phyloP scores from a whole-genome alignment of 805 yeast species.

The Ogataea kodamae region DNA sequence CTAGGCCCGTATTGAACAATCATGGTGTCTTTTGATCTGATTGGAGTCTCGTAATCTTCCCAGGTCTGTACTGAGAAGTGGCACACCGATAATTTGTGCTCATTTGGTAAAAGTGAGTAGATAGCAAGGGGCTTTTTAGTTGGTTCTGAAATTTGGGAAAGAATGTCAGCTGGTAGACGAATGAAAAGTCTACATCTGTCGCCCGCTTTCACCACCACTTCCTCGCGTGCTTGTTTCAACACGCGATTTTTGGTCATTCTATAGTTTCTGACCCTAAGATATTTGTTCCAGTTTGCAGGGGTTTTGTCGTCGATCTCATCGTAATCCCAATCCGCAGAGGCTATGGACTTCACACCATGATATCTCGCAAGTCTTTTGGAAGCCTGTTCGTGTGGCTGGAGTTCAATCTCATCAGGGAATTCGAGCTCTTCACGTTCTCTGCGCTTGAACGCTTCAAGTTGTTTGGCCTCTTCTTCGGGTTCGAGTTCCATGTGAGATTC shows the following conservation, averaged over 20 bases:
- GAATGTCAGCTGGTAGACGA: slow-evolving; percentile 48
- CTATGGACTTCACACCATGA: slow-evolving; percentile 82
- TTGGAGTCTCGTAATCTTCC: slow-evolving; percentile 85
- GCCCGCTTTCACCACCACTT: slow-evolving; percentile 57
- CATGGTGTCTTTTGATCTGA: slow-evolving; percentile 76
- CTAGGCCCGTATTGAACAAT: slow-evolving; percentile 93
- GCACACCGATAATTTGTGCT: slow-evolving; percentile 79
- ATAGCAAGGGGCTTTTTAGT: slow-evolving; percentile 51
- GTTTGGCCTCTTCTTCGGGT: slow-evolving; percentile 80
- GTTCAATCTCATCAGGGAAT: slow-evolving; percentile 93
- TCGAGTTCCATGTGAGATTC: slow-evolving; percentile 71
- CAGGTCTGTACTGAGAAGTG: slow-evolving; percentile 81
- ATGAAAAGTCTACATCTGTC: slow-evolving; percentile 57
- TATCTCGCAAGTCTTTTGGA: slow-evolving; percentile 71
- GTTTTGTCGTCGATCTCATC: slow-evolving; percentile 71
- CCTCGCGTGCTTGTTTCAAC: slow-evolving; percentile 52
- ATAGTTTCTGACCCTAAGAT: slow-evolving; percentile 71
- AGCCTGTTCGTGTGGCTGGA: slow-evolving; percentile 72
- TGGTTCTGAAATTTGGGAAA: slow-evolving; percentile 44
- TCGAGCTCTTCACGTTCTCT: slow-evolving; percentile 80
- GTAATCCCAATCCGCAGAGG: slow-evolving; percentile 80
- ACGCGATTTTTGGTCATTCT: slow-evolving; percentile 70
- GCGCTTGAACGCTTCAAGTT: slow-evolving; percentile 62
- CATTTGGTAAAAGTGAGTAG: slow-evolving; percentile 78
- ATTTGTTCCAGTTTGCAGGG: slow-evolving; percentile 76